phyloP scores from a whole-genome alignment of 352 stramenopile species.

The Phytophthora pisi region DNA sequence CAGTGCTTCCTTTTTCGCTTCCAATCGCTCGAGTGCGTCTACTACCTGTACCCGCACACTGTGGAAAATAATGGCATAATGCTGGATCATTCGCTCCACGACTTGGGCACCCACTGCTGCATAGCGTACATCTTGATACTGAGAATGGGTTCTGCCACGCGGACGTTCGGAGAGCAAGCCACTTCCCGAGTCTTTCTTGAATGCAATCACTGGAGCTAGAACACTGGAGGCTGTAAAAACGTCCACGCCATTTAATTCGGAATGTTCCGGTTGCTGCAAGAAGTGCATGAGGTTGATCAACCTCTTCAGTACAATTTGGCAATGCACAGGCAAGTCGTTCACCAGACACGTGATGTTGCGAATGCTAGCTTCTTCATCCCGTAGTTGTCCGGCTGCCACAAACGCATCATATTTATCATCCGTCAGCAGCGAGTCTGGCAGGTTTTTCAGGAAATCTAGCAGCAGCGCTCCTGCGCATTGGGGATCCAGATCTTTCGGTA shows the following conservation, averaged over 20 bases:
- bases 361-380: constrained; percentile 76
- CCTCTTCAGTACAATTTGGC: constrained; percentile 75
- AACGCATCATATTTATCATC: constrained; percentile 86
- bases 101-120: constrained; percentile 76
- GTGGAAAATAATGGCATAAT: constrained; percentile 82
- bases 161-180: constrained; percentile 41
- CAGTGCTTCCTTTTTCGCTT: constrained; percentile 69
- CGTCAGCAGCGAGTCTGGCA: constrained; percentile 77
- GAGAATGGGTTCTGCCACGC: constrained; percentile 53
- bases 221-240: constrained; percentile 61
- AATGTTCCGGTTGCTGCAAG: constrained; percentile 64
- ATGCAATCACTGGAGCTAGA: constrained; percentile 78
- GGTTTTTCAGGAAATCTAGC: constrained; percentile 80
- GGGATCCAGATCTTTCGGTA: constrained; percentile 67
- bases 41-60: constrained; percentile 65
- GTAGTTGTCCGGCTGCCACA: constrained; percentile 66
- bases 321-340: constrained; percentile 71
- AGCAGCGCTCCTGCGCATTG: constrained; percentile 73
- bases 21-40: constrained; percentile 65
- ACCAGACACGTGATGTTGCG: constrained; percentile 83
- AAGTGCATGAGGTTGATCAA: constrained; percentile 75
- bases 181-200: constrained; percentile 66
- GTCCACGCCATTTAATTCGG: constrained; percentile 70
- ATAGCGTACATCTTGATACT: constrained; percentile 79
- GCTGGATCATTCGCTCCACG: constrained; percentile 78